Conservation (phyloP, 2,329 filamentous ascomycete species). For the Dothideomycetidae sp. region DNA sequence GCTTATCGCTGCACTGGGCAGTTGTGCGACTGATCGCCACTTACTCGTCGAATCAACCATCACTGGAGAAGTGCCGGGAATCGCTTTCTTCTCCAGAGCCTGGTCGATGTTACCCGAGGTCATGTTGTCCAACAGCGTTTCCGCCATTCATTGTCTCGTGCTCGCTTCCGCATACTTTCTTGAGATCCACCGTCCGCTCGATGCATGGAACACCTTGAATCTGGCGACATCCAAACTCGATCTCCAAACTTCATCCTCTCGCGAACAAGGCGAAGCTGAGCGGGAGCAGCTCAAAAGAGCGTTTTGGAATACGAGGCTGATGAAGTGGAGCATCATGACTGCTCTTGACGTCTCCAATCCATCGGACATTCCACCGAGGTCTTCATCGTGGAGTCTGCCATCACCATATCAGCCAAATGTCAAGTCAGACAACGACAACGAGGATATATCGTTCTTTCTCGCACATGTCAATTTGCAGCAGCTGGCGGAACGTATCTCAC, state of each 20-base stretch:
- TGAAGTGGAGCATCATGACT: slow-evolving; percentile 64
- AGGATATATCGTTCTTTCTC: slow-evolving; percentile 76
- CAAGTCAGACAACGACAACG: slow-evolving; percentile 62
- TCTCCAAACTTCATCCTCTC: slow-evolving; percentile 59
- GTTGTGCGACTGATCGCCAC: slow-evolving; percentile 44
- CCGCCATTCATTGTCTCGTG: slow-evolving; percentile 67
- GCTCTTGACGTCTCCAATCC: slow-evolving; percentile 55
- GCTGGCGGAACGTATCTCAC: slow-evolving; percentile 37
- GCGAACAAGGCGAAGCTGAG: slow-evolving; percentile 53
- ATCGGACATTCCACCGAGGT: not conserved
- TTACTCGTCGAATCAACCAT: slow-evolving; percentile 49
- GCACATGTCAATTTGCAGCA: slow-evolving; percentile 68
- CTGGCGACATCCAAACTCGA: slow-evolving; percentile 72
- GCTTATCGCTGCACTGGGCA: slow-evolving; percentile 61
- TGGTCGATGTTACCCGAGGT: slow-evolving; percentile 64
- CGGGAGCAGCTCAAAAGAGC: slow-evolving; percentile 62
- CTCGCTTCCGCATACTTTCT: slow-evolving; percentile 71
- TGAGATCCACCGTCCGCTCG: slow-evolving; percentile 66
- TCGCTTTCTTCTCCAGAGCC: slow-evolving; percentile 67
- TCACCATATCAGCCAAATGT: slow-evolving; percentile 58
- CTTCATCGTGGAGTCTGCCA: not conserved
- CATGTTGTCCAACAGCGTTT: slow-evolving; percentile 65
- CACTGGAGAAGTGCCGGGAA: slow-evolving; percentile 56
- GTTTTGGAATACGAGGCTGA: slow-evolving; percentile 72
- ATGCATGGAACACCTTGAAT: slow-evolving; percentile 69